Evolutionary conservation across 2,329 filamentous ascomycete species (phyloP), one percentile per base, ranked within the genome.

Genomic region (Ceratocystiopsis minuta): DNA sequence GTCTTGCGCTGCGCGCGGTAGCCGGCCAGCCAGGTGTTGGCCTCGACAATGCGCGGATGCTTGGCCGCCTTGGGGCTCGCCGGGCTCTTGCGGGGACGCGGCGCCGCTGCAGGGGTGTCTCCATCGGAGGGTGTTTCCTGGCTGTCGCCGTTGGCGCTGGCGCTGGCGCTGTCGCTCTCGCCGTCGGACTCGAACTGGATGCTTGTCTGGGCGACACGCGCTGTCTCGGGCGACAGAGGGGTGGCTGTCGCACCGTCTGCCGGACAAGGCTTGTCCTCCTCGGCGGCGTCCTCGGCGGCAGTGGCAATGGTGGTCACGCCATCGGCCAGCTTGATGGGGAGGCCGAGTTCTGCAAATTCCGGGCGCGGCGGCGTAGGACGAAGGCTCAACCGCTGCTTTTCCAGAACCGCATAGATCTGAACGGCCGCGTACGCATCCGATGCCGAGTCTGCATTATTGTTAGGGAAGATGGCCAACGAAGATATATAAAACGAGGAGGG

Each of bases 361-460:
- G 86, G 85, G 7, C 72, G 64, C 4, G 81, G 80, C 6, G 87
- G 87, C 3, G 62, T 68, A 2, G 85, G 85, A 13, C 72, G 59
- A 46, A 94, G 63, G 7, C 64, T 61, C 50, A 72, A 65, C 15
- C 87, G 68, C 51, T 80, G 72, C 39, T 70, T 60, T 44, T 95
- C 78, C 37, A 94, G 62, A 1, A 70, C 67, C 45, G 83, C 65
- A 52, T 75, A 93, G 2, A 95, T 62, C 43, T 83, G 78, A 12
- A 80, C 59, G 36, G 77, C 73, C 45, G 81, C 85, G 54, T 94
- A 95, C 0, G 84, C 80, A 56, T 93, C 85, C 1, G 82, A 78
- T 13, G 84, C 85, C 11, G 83, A 76, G 57, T 87, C 78, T 82
- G 32, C 32, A 33, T 2, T 18, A 34, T 16, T 47, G 49, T 58